Base-by-base conservation (phyloP, 129 eudicot genomes). In the Lactuca sativa region DNA sequence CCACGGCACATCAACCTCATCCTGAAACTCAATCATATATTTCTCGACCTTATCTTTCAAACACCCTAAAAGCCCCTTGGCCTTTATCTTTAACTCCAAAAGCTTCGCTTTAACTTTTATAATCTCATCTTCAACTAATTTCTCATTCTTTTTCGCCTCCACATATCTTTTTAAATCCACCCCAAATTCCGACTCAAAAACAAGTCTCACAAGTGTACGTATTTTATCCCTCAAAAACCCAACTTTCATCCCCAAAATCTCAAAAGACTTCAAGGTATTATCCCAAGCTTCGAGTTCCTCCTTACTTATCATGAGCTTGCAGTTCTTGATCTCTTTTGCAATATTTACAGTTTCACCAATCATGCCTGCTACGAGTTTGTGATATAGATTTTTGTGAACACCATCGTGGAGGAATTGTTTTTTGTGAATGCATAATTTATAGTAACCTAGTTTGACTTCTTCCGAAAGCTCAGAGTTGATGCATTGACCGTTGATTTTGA, bases 161-260 rank as follows among this genome's bases (percentile, higher is more conserved):
- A 47, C 80, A 57, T 80, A 85, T 47, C 37, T 77, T 58, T 64
- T 76, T 5, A 62, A 16, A 7, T 85, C 90, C 7, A 11, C 43
- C 0, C 60, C 61, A 12, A 36, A 65, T 66, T 79, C 84, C 0
- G 88, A 78, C 9, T 83, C 82, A 17, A 77, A 66, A 3, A 84
- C 81, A 30, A 91, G 76, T 34, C 62, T 53, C 3, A 61, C 61
- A 47, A 91, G 72, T 58, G 57, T 60, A 4, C 17, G 66, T 36
- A 91, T 40, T 32, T 83, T 86, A 38, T 84, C 72, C 1, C 77
- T 78, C 47, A 91, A 40, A 73, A 91, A 88, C 15, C 82, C 86
- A 43, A 86, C 90, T 38, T 82, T 80, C 87, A 91, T 78, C 40
- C 96, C 96, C 77, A 88, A 58, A 38, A 82, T 76, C 69, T 86